phyloP scores from a whole-genome alignment of 2,329 filamentous ascomycete genomes.

The Penicillium sp. region DNA sequence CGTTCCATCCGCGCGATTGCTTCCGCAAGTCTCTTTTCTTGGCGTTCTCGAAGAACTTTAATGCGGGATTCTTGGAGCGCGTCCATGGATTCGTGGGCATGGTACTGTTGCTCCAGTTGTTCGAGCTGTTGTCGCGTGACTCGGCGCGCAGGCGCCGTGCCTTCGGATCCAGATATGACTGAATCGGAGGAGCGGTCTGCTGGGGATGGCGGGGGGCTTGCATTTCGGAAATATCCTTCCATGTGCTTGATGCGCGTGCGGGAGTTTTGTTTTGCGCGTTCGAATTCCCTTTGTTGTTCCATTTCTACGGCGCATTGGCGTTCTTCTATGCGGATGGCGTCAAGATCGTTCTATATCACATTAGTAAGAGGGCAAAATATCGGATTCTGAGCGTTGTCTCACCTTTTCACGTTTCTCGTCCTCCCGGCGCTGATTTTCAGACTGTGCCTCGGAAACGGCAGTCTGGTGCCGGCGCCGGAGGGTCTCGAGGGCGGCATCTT shows the following conservation, averaged over 20 bases:
- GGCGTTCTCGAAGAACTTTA: constrained; percentile 49
- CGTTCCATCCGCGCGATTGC: constrained; percentile 40
- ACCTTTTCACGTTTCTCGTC: constrained; percentile 42
- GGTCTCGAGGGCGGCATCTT: constrained; percentile 30
- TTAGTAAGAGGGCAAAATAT: not conserved
- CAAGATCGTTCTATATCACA: constrained; percentile 34
- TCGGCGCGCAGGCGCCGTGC: constrained; percentile 30
- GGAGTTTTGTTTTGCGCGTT: constrained; percentile 44
- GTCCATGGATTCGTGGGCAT: constrained; percentile 45
- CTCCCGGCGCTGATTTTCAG: constrained; percentile 32
- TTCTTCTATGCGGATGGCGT: constrained; percentile 41
- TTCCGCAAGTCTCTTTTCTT: constrained; percentile 43
- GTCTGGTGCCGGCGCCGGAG: constrained; percentile 32
- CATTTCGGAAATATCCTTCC: constrained; percentile 47
- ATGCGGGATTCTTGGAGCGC: constrained; percentile 45
- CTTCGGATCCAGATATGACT: constrained; percentile 21
- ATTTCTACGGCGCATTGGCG: constrained; percentile 46
- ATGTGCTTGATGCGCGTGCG: constrained; percentile 48
- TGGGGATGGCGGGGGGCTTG: constrained; percentile 37
- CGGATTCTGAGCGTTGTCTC: not conserved
- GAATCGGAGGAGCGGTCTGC: constrained; percentile 16
- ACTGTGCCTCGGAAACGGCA: constrained; percentile 29
- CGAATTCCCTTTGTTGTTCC: constrained; percentile 46
- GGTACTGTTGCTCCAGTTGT: constrained; percentile 47
- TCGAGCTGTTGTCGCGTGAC: constrained; percentile 44